Conservation (phyloP, 2,329 filamentous ascomycete genomes). For the Didymella keratinophila region DNA sequence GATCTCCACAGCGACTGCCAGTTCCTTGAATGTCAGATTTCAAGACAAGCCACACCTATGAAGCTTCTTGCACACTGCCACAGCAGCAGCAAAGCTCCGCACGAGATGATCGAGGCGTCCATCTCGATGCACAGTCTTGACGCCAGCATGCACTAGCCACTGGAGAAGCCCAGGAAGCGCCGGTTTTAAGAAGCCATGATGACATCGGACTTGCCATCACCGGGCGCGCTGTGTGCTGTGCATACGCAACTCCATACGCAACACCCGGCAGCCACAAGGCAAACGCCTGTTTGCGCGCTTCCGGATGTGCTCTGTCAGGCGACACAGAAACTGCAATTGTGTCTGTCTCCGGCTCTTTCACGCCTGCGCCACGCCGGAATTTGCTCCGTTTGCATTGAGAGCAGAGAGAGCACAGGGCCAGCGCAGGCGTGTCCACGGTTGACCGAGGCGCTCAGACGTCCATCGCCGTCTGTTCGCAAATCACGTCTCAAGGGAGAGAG, state of each 20-base stretch:
- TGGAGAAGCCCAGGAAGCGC: constrained; percentile 5
- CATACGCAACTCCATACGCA: constrained; percentile 17
- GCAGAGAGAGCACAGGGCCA: background rate
- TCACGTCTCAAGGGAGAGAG: constrained; percentile 13
- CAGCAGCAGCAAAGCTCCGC: background rate
- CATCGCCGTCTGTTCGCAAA: background rate
- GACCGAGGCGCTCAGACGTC: background rate
- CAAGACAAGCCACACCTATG: background rate
- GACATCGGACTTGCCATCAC: constrained; percentile 12
- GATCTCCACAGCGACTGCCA: background rate
- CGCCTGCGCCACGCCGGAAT: constrained; percentile 2
- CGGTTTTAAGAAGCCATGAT: constrained; percentile 19
- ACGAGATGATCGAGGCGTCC: background rate
- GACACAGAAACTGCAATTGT: background rate
- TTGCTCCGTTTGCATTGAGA: background rate
- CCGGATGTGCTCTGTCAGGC: background rate
- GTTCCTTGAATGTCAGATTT: background rate
- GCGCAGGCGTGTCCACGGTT: background rate
- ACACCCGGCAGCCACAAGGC: constrained; percentile 13
- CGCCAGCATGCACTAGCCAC: constrained; percentile 9
- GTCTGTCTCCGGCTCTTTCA: constrained; percentile 5
- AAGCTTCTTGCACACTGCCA: background rate
- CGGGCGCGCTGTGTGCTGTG: constrained; percentile 2
- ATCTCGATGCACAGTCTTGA: background rate
- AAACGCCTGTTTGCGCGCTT: constrained; percentile 1